Evolutionary conservation across 2,329 filamentous ascomycete species (phyloP).

Genomic region (Bertia moriformis): DNA sequence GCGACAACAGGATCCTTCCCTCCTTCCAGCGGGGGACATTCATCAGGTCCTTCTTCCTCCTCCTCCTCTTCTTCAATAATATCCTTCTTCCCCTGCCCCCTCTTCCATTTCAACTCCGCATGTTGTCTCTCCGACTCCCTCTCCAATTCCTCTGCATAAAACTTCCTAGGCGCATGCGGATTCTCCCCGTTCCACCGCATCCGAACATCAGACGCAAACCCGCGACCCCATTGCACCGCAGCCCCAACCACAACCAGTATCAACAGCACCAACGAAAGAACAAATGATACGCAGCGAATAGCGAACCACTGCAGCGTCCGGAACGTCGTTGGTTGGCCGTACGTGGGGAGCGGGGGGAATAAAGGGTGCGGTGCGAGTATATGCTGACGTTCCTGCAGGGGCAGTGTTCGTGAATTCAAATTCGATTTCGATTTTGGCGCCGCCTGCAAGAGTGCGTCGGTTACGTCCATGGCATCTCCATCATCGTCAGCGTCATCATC

Average conservation of each 20-base stretch:
- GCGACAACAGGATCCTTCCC: constrained; percentile 66
- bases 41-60: constrained; percentile 25
- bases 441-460: background rate
- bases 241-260: constrained; percentile 62
- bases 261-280: constrained; percentile 67
- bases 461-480: no score
- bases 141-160: constrained; percentile 57
- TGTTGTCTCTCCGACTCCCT: constrained; percentile 39
- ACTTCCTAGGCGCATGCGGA: constrained; percentile 46
- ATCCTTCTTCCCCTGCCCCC: constrained; percentile 24
- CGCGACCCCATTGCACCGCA: constrained; percentile 38
- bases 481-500: no score
- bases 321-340: constrained; percentile 58
- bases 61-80: constrained; percentile 29
- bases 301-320: constrained; percentile 49
- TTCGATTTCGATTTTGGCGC: background rate
- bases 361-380: constrained; percentile 40
- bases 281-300: constrained; percentile 55
- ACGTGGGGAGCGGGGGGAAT: constrained; percentile 72
- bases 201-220: constrained; percentile 30
- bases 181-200: constrained; percentile 28
- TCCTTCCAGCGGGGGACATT: constrained; percentile 65
- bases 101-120: constrained; percentile 45
- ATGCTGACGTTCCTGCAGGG: background rate
- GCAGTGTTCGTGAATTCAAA: background rate